A percentile compares a stretch with the other conserved stretches of the same genome.
Conservation (phyloP, 1,139 yeast genomes). For the Nakaseomyces nivariensis region DNA sequence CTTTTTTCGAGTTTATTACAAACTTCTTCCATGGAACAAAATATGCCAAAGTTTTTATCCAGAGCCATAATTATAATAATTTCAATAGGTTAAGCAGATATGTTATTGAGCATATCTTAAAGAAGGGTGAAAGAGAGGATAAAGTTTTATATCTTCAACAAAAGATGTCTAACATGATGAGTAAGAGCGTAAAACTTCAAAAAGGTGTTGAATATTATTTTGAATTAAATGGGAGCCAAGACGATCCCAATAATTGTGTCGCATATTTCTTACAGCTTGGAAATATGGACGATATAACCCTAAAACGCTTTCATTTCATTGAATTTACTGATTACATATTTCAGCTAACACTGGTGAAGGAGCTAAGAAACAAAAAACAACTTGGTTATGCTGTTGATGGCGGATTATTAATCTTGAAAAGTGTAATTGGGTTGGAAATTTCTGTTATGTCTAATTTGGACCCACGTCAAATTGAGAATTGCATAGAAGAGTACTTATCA, state of each 20-base stretch:
- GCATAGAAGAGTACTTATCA: conserved; percentile 39
- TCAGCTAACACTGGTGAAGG: conserved; percentile 34
- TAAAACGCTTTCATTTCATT: neutral
- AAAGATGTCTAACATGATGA: conserved; percentile 15
- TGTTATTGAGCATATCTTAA: conserved; percentile 9
- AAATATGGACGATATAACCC: conserved; percentile 27
- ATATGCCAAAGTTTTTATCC: conserved; percentile 37
- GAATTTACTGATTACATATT: conserved; percentile 37
- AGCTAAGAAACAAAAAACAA: conserved; percentile 43
- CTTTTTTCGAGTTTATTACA: conserved; percentile 24
- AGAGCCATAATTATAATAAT: conserved; percentile 36
- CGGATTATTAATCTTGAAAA: conserved; percentile 43
- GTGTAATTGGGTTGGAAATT: conserved; percentile 47
- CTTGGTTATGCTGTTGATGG: conserved; percentile 49
- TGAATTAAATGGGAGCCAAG: conserved; percentile 28
- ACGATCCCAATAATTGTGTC: conserved; percentile 42
- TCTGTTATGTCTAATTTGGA: conserved; percentile 41
- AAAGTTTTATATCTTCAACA: neutral
- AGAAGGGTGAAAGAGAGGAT: neutral
- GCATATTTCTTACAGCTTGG: conserved; percentile 51
- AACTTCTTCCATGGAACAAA: conserved; percentile 25
- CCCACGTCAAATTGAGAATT: conserved; percentile 32
- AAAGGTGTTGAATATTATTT: conserved; percentile 32
- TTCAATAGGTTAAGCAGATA: conserved; percentile 22
- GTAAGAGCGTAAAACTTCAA: conserved; percentile 29